A percentile compares a stretch with the other conserved stretches of the same genome.
Evolutionary conservation across 352 stramenopile species (phyloP).

Genomic region (Phytopythium chamaehyphon): DNA sequence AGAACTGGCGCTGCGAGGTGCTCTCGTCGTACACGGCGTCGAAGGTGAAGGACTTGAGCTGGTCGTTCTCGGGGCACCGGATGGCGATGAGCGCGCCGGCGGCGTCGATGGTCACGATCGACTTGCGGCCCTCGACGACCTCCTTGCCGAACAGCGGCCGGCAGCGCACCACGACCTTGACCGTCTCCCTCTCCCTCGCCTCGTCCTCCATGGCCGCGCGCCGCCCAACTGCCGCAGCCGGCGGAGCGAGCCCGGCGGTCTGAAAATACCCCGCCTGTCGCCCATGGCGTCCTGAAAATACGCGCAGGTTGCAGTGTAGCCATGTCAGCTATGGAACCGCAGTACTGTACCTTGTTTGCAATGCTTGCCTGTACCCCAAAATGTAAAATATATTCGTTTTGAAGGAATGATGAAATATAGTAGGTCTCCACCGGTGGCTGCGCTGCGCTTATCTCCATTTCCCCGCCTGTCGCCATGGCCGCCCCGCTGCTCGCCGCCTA

Average conservation of each 20-base stretch:
- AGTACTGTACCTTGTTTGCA: no score
- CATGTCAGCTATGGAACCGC: no score
- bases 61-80: constrained; percentile 65
- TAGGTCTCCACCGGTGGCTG: no score
- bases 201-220: neutral
- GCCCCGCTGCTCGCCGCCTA: constrained; percentile 69
- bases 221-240: no score
- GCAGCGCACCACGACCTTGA: constrained; percentile 89
- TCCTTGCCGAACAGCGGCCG: constrained; percentile 85
- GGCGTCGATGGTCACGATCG: constrained; percentile 77
- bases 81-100: constrained; percentile 69
- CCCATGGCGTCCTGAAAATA: no score
- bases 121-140: constrained; percentile 70
- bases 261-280: no score
- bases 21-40: constrained; percentile 89
- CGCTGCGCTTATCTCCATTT: no score
- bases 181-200: constrained; percentile 72
- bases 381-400: no score
- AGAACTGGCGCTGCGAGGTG: constrained; percentile 82
- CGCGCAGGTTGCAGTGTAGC: no score
- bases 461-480: neutral
- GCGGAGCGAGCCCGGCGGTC: no score
- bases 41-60: constrained; percentile 88
- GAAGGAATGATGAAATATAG: no score
- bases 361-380: no score